Base-by-base conservation (phyloP, 805 yeast species). In the Suhomyces sp. region DNA sequence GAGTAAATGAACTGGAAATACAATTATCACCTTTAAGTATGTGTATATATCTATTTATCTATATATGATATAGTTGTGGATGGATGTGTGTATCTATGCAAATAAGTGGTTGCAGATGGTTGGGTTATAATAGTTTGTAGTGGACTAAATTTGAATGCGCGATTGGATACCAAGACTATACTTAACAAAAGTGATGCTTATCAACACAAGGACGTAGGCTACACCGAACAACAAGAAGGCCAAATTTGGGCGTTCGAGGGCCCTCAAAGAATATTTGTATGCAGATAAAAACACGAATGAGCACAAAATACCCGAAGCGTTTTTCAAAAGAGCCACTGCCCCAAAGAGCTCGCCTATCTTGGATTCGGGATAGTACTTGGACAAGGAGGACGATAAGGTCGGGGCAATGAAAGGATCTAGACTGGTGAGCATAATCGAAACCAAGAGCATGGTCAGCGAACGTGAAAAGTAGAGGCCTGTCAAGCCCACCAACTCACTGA, bases 281-380 rank as follows among this genome's bases (percentile, higher is more conserved):
- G 84, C 50, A 2, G 71, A 67, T 15, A 86, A 65, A 31, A 80
- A 65, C 0, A 72, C 15, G 5, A 83, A 67, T 0, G 93, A 90
- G 0, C 76, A 68, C 7, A 78, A 52, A 54, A 85, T 69, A 54
- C 72, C 67, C 4, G 79, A 66, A 0, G 79, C 47, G 57, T 82
- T 85, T 62, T 83, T 81, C 15, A 86, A 63, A 48, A 87, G 64
- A 0, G 90, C 82, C 44, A 87, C 65, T 0, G 86, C 90, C 8
- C 93, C 91, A 69, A 86, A 87, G 15, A 85, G 73, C 65, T 86
- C 90, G 15, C 96, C 96, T 4, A 82, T 76, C 55, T 78, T 78
- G 12, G 78, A 74, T 41, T 82, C 82, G 1, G 83, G 81, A 55
- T 77, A 80, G 64, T 84, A 84, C 64, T 88, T 88, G 50, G 84